A percentile compares a stretch with the other conserved stretches of the same genome.
Evolutionary conservation across 2,329 filamentous ascomycete genomes (phyloP).

Genomic region (Tricladium varicosporioides): DNA sequence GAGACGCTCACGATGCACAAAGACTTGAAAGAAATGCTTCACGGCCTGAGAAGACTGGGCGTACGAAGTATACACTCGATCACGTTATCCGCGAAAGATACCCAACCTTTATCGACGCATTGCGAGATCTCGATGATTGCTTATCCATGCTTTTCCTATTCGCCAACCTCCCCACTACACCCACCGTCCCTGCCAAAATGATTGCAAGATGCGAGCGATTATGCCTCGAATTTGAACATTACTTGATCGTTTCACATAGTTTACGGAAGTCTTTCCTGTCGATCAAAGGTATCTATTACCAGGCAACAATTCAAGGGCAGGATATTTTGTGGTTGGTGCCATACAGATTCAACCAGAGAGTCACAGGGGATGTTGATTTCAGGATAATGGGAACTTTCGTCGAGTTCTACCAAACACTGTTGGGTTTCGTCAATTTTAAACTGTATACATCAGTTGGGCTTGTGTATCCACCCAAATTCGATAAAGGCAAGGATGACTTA

Average conservation of each 20-base stretch:
- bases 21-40: slow-evolving; percentile 83
- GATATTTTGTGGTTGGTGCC: slow-evolving; percentile 96
- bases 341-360: slow-evolving; percentile 95
- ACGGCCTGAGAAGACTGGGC: slow-evolving; percentile 85
- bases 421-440: slow-evolving; percentile 94
- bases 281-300: slow-evolving; percentile 99
- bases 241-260: slow-evolving; percentile 87
- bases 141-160: slow-evolving; percentile 97
- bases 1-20: slow-evolving; percentile 84
- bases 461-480: slow-evolving; percentile 95
- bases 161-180: slow-evolving; percentile 88
- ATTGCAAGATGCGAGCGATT: slow-evolving; percentile 92
- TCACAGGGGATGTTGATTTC: slow-evolving; percentile 94
- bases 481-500: slow-evolving; percentile 79
- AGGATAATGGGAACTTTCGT: slow-evolving; percentile 99
- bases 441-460: slow-evolving; percentile 89
- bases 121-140: slow-evolving; percentile 94
- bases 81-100: slow-evolving; percentile 98
- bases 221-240: slow-evolving; percentile 96
- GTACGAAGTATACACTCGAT: slow-evolving; percentile 86
- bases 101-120: slow-evolving; percentile 90
- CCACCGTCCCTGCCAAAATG: slow-evolving; percentile 89
- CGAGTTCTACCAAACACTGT: slow-evolving; percentile 95
- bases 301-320: slow-evolving; percentile 94
- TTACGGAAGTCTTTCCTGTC: slow-evolving; percentile 95